Conservation (phyloP, 441 rosid species). For the Croton setiger region DNA sequence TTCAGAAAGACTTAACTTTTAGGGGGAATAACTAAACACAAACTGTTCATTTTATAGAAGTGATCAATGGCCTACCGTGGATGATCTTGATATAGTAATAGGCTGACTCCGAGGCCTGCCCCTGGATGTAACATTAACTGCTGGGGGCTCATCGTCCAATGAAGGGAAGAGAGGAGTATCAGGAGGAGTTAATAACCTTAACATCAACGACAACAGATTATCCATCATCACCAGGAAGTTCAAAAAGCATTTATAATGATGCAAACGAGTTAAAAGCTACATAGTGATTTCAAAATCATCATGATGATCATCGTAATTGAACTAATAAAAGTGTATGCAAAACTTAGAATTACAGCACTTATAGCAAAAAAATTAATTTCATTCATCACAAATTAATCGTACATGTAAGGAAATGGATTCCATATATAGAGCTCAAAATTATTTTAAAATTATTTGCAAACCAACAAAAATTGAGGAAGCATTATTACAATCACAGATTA, state of each 20-base stretch:
- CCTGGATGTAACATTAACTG: constrained; percentile 53
- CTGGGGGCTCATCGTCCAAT: constrained; percentile 76
- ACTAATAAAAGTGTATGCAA: neutral
- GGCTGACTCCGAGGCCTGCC: constrained; percentile 94
- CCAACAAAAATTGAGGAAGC: constrained; percentile 3
- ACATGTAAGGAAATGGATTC: neutral
- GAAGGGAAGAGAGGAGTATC: constrained; percentile 97
- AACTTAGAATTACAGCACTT: constrained; percentile 6
- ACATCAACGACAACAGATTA: constrained; percentile 32
- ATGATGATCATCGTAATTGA: neutral
- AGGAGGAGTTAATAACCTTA: constrained; percentile 97
- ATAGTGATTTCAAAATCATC: neutral
- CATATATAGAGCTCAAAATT: constrained; percentile 1
- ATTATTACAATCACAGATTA: neutral
- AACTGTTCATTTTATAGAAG: constrained; percentile 14
- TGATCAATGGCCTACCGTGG: constrained; percentile 59
- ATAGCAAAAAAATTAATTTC: neutral
- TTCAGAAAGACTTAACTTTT: neutral
- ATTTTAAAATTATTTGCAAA: constrained; percentile 14
- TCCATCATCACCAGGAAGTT: constrained; percentile 32
- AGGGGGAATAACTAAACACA: neutral
- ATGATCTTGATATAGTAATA: constrained; percentile 87
- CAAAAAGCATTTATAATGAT: constrained; percentile 6
- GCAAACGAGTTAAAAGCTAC: constrained; percentile 10
- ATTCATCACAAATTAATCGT: neutral